Evolutionary conservation across 495 filamentous ascomycete genomes (phyloP), one percentile per base, ranked within the genome.

Genomic region (Aspergillus incahuasiensis): DNA sequence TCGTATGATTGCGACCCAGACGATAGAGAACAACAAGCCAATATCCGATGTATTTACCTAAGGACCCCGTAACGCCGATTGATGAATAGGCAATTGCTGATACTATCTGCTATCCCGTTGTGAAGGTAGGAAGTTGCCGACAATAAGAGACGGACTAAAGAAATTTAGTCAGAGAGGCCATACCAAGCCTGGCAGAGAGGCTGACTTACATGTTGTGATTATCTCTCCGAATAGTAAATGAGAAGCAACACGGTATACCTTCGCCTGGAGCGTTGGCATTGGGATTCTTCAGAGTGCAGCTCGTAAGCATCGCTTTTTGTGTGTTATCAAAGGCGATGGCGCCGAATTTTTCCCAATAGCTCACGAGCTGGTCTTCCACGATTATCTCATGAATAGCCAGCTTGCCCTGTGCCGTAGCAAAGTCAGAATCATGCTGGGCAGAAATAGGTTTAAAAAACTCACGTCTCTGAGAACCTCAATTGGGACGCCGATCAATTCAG

Each of bases 301-400:
- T 91, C 25, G 95, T 97, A 59, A 97, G 77, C 75, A 99, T 92
- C 13, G 92, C 92, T 71, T 97, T 97, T 70, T 97, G 94, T n/a
- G 82, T 84, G 52, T 84, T 85, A 67, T 99, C 94, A 64, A 99
- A 99, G 19, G 95, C 94, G 63, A 99, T 97, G n/a, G 89, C 89
- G 15, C 92, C 91, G 65, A 97, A 97, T 63, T 97, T 96, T 72
- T 99, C 92, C 94, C 94, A 99, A 64, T 99, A 99, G 68, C 87
- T 87, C 58, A 97, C 95, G 45, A 95, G 82, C 53, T 92, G 92
- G 46, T 94, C 89, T 72, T 97, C 94, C 6, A 88, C 88, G 34
- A 99, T 84, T 48, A 99, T 91, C 64, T 99, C 91, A 68, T 99
- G 95, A 34, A 99, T 81, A 9, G 92, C 89, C 56, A 97, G 83